phyloP scores from a whole-genome alignment of 163 green algal species.

The Scenedesmus sp. region DNA sequence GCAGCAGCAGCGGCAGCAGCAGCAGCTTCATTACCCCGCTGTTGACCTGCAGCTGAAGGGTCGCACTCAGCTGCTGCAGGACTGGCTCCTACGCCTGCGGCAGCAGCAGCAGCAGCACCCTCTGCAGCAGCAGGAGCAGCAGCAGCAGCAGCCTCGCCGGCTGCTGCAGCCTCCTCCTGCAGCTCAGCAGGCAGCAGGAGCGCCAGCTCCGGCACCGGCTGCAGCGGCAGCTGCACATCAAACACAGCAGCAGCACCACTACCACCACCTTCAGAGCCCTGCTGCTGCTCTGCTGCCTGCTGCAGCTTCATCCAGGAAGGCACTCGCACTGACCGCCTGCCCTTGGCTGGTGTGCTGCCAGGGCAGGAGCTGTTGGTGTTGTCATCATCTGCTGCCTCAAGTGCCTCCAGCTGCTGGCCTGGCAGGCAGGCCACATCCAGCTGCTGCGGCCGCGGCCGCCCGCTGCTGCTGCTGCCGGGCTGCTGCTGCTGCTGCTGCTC shows the following conservation, averaged over 20 bases:
- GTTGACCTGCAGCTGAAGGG: background rate
- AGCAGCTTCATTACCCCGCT: background rate
- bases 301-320: conserved; percentile 16
- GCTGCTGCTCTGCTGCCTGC: background rate
- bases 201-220: background rate
- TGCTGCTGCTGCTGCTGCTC: conserved; percentile 2
- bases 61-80: background rate
- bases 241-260: background rate
- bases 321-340: background rate
- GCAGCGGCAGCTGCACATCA: background rate
- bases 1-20: background rate
- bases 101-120: background rate
- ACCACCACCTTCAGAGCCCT: background rate
- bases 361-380: background rate
- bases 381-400: background rate
- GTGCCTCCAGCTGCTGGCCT: background rate
- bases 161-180: background rate
- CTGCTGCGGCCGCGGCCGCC: background rate
- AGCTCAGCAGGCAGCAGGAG: background rate
- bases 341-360: conserved; percentile 3
- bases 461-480: background rate
- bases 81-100: background rate
- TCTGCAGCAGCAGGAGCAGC: background rate
- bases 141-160: background rate
- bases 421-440: background rate